Conservation (phyloP, 2,329 filamentous ascomycete species). For the Orbilia ellipsospora region DNA sequence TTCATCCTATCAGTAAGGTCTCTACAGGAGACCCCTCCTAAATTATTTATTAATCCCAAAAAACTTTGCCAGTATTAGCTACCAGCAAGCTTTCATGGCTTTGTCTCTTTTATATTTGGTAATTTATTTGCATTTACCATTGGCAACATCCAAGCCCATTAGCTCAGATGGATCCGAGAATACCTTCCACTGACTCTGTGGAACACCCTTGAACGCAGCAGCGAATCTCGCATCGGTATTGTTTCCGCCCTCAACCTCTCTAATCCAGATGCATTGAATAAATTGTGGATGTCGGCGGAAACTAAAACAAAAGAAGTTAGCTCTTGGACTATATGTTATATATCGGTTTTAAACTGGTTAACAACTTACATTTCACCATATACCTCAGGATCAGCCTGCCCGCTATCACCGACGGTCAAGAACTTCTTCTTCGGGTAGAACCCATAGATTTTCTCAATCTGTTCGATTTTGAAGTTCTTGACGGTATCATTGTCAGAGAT, state of each 20-base stretch:
- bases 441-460: conserved; percentile 79
- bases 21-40: too few relatives aligned
- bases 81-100: too few relatives aligned
- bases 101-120: background rate
- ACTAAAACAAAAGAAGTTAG: conserved; percentile 63
- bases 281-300: conserved; percentile 70
- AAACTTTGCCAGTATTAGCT: too few relatives aligned
- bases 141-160: conserved; percentile 28
- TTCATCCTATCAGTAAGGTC: too few relatives aligned
- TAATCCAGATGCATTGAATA: conserved; percentile 76
- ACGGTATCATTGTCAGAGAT: conserved; percentile 64
- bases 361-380: conserved; percentile 78
- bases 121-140: conserved; percentile 43
- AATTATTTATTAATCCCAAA: too few relatives aligned
- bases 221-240: conserved; percentile 74
- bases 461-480: conserved; percentile 83
- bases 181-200: conserved; percentile 77
- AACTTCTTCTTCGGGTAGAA: conserved; percentile 84
- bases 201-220: conserved; percentile 81
- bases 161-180: conserved; percentile 79
- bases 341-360: too few relatives aligned
- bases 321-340: background rate
- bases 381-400: conserved; percentile 88
- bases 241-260: conserved; percentile 57
- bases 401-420: conserved; percentile 88